Conservation (phyloP, 2,329 filamentous ascomycete genomes). For the Emergomyces pasteurianus region DNA sequence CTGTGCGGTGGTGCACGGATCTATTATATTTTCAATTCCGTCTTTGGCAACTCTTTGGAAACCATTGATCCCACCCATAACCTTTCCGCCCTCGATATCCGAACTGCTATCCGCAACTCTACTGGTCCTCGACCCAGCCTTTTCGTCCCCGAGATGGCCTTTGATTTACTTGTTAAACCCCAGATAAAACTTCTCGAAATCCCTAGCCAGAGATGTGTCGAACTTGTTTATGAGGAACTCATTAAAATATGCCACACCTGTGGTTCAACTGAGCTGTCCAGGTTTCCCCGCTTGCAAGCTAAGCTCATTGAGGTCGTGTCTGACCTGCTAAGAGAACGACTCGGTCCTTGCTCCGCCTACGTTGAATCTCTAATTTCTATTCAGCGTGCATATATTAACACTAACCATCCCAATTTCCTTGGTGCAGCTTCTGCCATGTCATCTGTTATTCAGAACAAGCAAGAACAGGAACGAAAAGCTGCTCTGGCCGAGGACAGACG, state of each 20-base stretch:
- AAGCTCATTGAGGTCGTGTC: constrained; percentile 98
- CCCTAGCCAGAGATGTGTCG: constrained; percentile 90
- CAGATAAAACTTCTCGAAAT: constrained; percentile 96
- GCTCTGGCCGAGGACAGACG: constrained; percentile 72
- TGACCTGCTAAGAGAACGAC: constrained; percentile 79
- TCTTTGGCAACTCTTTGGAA: constrained; percentile 92
- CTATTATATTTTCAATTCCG: constrained; percentile 98
- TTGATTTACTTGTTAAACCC: constrained; percentile 93
- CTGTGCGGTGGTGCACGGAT: constrained; percentile 88
- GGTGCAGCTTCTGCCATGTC: constrained; percentile 96
- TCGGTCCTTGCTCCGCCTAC: constrained; percentile 80
- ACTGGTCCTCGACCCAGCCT: constrained; percentile 90
- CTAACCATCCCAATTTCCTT: constrained; percentile 96
- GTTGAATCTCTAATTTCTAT: constrained; percentile 96
- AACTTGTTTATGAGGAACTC: constrained; percentile 94
- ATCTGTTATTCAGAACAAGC: constrained; percentile 85
- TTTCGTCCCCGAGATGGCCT: constrained; percentile 94
- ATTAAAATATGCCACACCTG: constrained; percentile 99
- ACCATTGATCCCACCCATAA: constrained; percentile 94
- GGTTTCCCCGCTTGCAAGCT: constrained; percentile 84
- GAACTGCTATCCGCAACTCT: constrained; percentile 95
- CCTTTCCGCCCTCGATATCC: constrained; percentile 84
- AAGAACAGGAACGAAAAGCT: constrained; percentile 80
- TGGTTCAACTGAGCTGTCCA: constrained; percentile 81
- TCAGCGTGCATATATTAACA: constrained; percentile 97